phyloP scores from a whole-genome alignment of 805 yeast species.

The Ogataea ganodermae region DNA sequence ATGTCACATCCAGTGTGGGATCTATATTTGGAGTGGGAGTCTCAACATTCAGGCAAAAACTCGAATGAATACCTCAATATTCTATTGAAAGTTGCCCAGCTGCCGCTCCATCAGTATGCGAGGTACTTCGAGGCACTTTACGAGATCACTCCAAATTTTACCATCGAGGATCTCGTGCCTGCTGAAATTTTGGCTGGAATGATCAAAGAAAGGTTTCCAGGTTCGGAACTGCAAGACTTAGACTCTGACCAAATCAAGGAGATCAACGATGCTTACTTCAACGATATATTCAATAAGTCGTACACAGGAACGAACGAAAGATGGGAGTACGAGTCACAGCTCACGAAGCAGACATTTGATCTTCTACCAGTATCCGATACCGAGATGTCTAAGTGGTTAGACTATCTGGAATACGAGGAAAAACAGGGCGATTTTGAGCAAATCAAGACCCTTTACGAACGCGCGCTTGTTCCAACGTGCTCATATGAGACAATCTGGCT shows the following conservation, averaged over 20 bases:
- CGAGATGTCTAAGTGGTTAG: conserved; percentile 56
- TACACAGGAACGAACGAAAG: conserved; percentile 55
- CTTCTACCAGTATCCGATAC: conserved; percentile 45
- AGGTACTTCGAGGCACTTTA: conserved; percentile 60
- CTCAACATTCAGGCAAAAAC: conserved; percentile 34
- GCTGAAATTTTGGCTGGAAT: conserved; percentile 33
- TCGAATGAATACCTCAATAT: conserved; percentile 42
- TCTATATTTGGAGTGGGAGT: conserved; percentile 62
- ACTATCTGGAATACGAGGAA: conserved; percentile 57
- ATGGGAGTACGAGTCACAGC: conserved; percentile 72
- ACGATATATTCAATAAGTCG: conserved; percentile 44
- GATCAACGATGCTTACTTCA: conserved; percentile 46
- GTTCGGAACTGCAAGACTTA: conserved; percentile 12
- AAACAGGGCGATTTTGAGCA: conserved; percentile 30
- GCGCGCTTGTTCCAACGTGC: conserved; percentile 73
- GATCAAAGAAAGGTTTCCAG: conserved; percentile 18
- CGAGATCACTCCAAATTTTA: conserved; percentile 39
- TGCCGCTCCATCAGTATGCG: conserved; percentile 88
- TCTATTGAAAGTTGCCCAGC: conserved; percentile 46
- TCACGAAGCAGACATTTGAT: conserved; percentile 61
- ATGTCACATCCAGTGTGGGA: conserved; percentile 86
- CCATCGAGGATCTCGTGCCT: conserved; percentile 36
- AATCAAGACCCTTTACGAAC: conserved; percentile 58
- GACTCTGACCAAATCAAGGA: conserved; percentile 20
- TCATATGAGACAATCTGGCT: conserved; percentile 65